These are phyloP conservation scores for Astraeus odoratus DNA, from an alignment of 768 basidiomycete genomes.

Conservation along the genomic window DNA sequence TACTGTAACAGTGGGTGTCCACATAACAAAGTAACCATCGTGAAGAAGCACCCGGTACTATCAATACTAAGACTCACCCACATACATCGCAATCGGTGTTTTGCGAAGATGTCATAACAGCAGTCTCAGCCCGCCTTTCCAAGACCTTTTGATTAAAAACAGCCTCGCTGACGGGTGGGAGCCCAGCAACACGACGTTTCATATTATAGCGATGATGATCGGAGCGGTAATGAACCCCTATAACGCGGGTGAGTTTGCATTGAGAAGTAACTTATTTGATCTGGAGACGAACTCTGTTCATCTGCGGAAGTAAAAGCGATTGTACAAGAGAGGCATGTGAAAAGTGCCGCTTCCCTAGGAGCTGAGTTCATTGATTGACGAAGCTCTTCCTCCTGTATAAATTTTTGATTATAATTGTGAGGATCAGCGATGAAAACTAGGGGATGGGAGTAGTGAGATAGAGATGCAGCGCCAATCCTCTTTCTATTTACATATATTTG, in stretches of 20 bases:
- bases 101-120: conserved; percentile 53
- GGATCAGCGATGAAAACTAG: no score
- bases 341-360: conserved; percentile 33
- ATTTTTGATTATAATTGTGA: no score
- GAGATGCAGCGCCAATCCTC: no score
- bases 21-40: neutral
- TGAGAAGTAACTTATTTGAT: neutral
- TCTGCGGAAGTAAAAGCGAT: conserved; percentile 80
- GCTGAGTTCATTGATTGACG: neutral
- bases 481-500: no score
- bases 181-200: conserved; percentile 87
- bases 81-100: conserved; percentile 70
- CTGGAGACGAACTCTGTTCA: conserved; percentile 66
- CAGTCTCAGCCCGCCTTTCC: conserved; percentile 71
- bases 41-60: neutral
- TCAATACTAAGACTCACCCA: conserved; percentile 47
- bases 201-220: conserved; percentile 98
- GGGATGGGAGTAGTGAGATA: no score
- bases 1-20: conserved; percentile 41
- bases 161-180: conserved; percentile 74
- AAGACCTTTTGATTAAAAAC: conserved; percentile 86
- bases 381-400: no score
- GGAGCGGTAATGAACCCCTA: conserved; percentile 83
- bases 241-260: conserved; percentile 5
- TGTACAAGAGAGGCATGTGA: conserved; percentile 87